phyloP scores from a whole-genome alignment of 2,329 filamentous ascomycete species.

The Metarhizium album region DNA sequence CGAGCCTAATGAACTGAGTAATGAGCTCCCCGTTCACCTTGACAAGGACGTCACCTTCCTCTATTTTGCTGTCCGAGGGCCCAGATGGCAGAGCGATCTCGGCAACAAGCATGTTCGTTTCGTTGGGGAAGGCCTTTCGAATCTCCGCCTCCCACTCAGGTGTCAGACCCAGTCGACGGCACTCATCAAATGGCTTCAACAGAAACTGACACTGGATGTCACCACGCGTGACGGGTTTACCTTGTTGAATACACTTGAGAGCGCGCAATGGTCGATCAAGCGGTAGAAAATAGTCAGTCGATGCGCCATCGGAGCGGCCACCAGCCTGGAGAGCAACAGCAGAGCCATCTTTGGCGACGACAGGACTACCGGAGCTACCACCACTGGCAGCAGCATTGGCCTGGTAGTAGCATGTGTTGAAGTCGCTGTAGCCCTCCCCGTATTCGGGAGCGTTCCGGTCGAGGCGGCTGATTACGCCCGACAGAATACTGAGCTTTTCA shows the following conservation, averaged over 20 bases:
- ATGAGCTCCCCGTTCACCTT: conserved; percentile 90
- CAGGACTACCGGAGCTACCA: conserved; percentile 94
- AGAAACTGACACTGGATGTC: conserved; percentile 98
- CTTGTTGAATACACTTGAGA: conserved; percentile 71
- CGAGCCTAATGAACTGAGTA: conserved; percentile 83
- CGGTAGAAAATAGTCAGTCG: conserved; percentile 95
- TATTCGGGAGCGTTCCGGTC: conserved; percentile 97
- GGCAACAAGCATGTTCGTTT: conserved; percentile 93
- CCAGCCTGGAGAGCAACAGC: conserved; percentile 91
- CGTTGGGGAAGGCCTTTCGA: conserved; percentile 73
- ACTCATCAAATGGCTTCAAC: conserved; percentile 95
- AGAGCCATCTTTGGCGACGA: conserved; percentile 88
- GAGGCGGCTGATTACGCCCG: conserved; percentile 89
- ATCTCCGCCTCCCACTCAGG: conserved; percentile 79
- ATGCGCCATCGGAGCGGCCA: conserved; percentile 84
- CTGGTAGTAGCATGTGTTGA: conserved; percentile 94
- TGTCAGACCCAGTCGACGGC: conserved; percentile 74
- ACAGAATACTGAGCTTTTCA: conserved; percentile 95
- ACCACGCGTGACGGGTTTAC: conserved; percentile 67
- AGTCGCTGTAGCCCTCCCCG: conserved; percentile 95
- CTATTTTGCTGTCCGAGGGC: conserved; percentile 74
- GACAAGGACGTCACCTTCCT: conserved; percentile 88
- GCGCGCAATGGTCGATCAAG: conserved; percentile 83
- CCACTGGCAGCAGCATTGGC: conserved; percentile 94
- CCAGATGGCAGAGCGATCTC: conserved; percentile 91